Conservation (phyloP, 2,329 filamentous ascomycete genomes). For the Penicillium sp. region DNA sequence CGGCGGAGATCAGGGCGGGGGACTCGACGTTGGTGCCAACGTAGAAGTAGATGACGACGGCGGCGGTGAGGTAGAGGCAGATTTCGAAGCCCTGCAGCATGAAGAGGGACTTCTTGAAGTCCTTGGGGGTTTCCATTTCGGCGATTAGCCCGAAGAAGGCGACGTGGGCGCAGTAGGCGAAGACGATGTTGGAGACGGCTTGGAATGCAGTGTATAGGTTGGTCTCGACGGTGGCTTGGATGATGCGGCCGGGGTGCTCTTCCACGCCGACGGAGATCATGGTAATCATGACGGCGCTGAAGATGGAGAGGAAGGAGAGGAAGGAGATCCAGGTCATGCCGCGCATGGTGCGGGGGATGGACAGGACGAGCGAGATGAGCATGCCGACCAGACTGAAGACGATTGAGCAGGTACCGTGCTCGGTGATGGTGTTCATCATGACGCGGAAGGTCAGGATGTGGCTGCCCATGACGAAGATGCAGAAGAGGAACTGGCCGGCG, state of each 20-base stretch:
- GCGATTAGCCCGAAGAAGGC: slow-evolving; percentile 69
- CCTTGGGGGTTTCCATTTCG: slow-evolving; percentile 63
- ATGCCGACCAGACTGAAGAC: slow-evolving; percentile 63
- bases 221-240: slow-evolving; percentile 43
- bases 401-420: slow-evolving; percentile 64
- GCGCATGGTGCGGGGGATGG: slow-evolving; percentile 61
- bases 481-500: slow-evolving; percentile 62
- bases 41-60: slow-evolving; percentile 68
- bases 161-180: slow-evolving; percentile 69
- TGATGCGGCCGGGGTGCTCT: slow-evolving; percentile 42
- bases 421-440: slow-evolving; percentile 66
- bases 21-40: slow-evolving; percentile 63
- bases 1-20: slow-evolving; percentile 67
- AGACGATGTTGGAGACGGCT: slow-evolving; percentile 68
- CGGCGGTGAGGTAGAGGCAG: slow-evolving; percentile 64
- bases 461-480: slow-evolving; percentile 69
- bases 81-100: slow-evolving; percentile 64
- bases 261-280: slow-evolving; percentile 66
- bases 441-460: slow-evolving; percentile 71
- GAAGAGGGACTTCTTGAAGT: slow-evolving; percentile 65
- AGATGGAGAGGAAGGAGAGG: slow-evolving; percentile 63
- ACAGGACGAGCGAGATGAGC: slow-evolving; percentile 52
- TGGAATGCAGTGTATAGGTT: slow-evolving; percentile 61
- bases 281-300: slow-evolving; percentile 64
- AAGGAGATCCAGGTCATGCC: slow-evolving; percentile 65